These are phyloP conservation scores for Huntiella decipiens DNA, from an alignment of 2,329 filamentous ascomycete species.

Conservation along the genomic window DNA sequence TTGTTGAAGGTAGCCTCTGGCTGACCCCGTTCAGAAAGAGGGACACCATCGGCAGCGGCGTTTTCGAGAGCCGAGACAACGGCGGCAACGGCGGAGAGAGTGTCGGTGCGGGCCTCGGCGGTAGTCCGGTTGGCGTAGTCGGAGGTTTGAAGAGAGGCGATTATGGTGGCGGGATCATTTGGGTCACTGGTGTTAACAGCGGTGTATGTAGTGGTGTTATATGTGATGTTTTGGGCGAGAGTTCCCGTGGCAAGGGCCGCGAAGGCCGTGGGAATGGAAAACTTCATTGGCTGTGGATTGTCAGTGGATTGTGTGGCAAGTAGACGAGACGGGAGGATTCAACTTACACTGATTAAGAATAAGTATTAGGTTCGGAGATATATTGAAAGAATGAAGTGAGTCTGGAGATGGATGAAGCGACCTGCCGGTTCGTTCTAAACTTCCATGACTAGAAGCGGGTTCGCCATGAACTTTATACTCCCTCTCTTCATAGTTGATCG, in stretches of 20 bases:
- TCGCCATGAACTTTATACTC: too few relatives aligned
- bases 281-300: too few relatives aligned
- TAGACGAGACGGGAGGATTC: too few relatives aligned
- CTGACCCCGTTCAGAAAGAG: constrained; percentile 1
- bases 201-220: not conserved
- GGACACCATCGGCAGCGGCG: constrained; percentile 4
- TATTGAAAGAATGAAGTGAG: too few relatives aligned
- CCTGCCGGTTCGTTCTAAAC: too few relatives aligned
- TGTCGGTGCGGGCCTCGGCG: constrained; percentile 1
- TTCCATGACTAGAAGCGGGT: too few relatives aligned
- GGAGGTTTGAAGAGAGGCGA: constrained; percentile 1
- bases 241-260: not conserved
- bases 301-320: too few relatives aligned
- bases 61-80: constrained; percentile 2
- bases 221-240: not conserved
- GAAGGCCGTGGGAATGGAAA: not conserved
- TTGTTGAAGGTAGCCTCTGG: not conserved
- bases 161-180: not conserved
- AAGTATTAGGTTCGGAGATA: too few relatives aligned
- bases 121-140: not conserved
- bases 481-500: too few relatives aligned
- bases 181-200: not conserved
- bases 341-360: too few relatives aligned
- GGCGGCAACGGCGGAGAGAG: not conserved
- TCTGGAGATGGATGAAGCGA: too few relatives aligned